A percentile compares a stretch with the other conserved stretches of the same genome.
These are phyloP conservation scores for Pyrenophora graminea DNA, from an alignment of 2,329 filamentous ascomycete genomes.

Conservation along the genomic window DNA sequence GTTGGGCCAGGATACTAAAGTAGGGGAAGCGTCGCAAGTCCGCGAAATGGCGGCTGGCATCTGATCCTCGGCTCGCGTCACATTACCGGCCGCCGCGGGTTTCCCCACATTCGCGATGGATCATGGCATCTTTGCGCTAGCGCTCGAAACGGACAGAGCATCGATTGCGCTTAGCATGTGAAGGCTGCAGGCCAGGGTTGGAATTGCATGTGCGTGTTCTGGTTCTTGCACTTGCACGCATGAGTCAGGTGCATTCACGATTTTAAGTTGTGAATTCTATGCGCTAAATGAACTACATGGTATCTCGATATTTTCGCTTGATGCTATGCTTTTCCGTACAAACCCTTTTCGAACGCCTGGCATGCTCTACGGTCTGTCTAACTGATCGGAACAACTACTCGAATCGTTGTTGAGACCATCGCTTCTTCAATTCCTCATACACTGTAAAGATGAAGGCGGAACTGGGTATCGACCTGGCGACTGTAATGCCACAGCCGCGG, in stretches of 20 bases:
- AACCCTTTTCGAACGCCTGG: constrained; percentile 15
- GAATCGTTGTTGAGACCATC: constrained; percentile 33
- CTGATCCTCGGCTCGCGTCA: constrained; percentile 45
- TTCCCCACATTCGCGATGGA: constrained; percentile 36
- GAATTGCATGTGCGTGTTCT: constrained; percentile 21
- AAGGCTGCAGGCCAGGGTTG: constrained; percentile 13
- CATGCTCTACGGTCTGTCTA: background rate
- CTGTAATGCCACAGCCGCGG: constrained; percentile 92
- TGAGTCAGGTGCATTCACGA: background rate
- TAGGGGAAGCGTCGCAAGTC: constrained; percentile 20
- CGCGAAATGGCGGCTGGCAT: constrained; percentile 20
- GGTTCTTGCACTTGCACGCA: background rate
- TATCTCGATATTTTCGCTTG: constrained; percentile 16
- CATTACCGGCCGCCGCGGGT: constrained; percentile 28
- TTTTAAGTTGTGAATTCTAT: constrained; percentile 1
- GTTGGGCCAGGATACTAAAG: constrained; percentile 14
- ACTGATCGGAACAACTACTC: constrained; percentile 2
- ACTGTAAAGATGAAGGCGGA: constrained; percentile 98
- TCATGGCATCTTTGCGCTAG: constrained; percentile 20
- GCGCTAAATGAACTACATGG: constrained; percentile 5
- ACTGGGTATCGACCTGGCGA: constrained; percentile 83
- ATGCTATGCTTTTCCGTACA: constrained; percentile 11
- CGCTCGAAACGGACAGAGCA: constrained; percentile 22
- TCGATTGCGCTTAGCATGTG: constrained; percentile 31
- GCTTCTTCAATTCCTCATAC: constrained; percentile 78